Evolutionary conservation across 1,284 basidiomycete genomes (phyloP), one percentile per base, ranked within the genome.

Genomic region (Apiotrichum siamense): DNA sequence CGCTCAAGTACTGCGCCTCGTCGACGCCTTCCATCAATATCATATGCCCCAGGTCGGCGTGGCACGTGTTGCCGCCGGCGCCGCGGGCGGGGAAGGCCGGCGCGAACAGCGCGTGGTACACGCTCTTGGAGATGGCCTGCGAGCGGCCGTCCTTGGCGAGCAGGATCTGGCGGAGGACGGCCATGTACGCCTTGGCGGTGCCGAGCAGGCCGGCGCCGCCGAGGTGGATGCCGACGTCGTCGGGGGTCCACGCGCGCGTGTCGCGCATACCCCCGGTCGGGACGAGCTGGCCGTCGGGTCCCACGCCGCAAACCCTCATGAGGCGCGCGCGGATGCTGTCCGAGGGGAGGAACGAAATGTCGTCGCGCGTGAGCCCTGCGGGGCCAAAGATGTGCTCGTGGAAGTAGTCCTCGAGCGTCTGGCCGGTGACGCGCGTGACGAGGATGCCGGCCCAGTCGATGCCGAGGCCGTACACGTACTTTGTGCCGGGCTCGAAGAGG

Each of bases 391-490:
- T 56, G 57, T 71, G 44, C 17, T 65, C 43, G 35, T 64, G 52
- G 43, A 71, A 66, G 50, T 65, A 67, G 2, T 60, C 61, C 41
- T 69, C 67, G 9, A 73, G 57, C 0, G 53, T 55, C 12, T 50
- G 39, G 2, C 65, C 67, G 0, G 59, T 62, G 11, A 63, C 47
- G 23, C 72, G 63, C 31, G 54, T 49, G 38, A 75, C 58, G 49
- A 69, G 33, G 50, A 58, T 23, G 25, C 65, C 71, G 31, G 62
- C 59, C 65, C 64, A 71, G 47, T 75, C 75, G 35, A 70, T 66
- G 3, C 62, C 63, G 37, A 56, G 50, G n/a, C 55, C 46, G 57
- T 71, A 70, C 24, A 23, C 20, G 46, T 49, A 72, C 4, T 41
- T 40, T 0, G 59, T 55, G 1, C 68, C 67, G 11, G 69, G 69